phyloP scores from a whole-genome alignment of 2,329 filamentous ascomycete species.

The Diaporthe caulivora region DNA sequence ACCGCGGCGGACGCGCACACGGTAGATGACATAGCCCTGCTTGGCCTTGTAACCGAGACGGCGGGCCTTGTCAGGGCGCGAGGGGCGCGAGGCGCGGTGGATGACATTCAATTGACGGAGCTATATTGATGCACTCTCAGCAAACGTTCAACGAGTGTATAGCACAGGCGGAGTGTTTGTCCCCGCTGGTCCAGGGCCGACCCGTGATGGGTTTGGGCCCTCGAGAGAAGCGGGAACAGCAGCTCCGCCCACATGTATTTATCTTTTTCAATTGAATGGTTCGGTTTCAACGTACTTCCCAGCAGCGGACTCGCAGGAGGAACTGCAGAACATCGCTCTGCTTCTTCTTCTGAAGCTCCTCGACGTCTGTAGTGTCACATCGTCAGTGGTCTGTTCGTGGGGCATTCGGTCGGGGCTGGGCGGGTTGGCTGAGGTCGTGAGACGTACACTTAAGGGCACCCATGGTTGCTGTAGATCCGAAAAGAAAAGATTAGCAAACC shows the following conservation, averaged over 20 bases:
- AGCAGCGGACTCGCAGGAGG: slow-evolving; percentile 99
- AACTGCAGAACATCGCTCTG: slow-evolving; percentile 99
- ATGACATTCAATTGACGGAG: slow-evolving; percentile 99
- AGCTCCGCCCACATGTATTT: slow-evolving; percentile 43
- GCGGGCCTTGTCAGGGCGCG: slow-evolving; percentile 99
- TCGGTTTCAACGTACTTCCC: slow-evolving; percentile 85
- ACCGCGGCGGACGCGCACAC: slow-evolving; percentile 97
- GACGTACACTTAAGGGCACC: slow-evolving; percentile 90
- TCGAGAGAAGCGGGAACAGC: slow-evolving; percentile 32
- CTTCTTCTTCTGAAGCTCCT: slow-evolving; percentile 99
- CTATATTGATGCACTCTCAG: slow-evolving; percentile 99
- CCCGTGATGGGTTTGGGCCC: slow-evolving; percentile 20
- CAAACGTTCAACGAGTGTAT: slow-evolving; percentile 99
- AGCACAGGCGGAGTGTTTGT: slow-evolving; percentile 71
- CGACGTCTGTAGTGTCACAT: slow-evolving; percentile 71
- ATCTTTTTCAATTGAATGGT: slow-evolving; percentile 44
- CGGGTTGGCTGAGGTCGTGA: not conserved
- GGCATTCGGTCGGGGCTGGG: slow-evolving; percentile 29
- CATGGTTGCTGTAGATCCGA: slow-evolving; percentile 76
- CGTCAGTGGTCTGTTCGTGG: slow-evolving; percentile 31
- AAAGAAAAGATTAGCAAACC: slow-evolving; percentile 43
- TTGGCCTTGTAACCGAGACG: slow-evolving; percentile 99
- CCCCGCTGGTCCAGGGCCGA: slow-evolving; percentile 46
- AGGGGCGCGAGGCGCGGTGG: slow-evolving; percentile 98
- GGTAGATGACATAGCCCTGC: slow-evolving; percentile 99